A percentile compares a stretch with the other conserved stretches of the same genome.
These are phyloP conservation scores for Kwoniella heveanensis DNA, from an alignment of 768 basidiomycete species.

Conservation along the genomic window DNA sequence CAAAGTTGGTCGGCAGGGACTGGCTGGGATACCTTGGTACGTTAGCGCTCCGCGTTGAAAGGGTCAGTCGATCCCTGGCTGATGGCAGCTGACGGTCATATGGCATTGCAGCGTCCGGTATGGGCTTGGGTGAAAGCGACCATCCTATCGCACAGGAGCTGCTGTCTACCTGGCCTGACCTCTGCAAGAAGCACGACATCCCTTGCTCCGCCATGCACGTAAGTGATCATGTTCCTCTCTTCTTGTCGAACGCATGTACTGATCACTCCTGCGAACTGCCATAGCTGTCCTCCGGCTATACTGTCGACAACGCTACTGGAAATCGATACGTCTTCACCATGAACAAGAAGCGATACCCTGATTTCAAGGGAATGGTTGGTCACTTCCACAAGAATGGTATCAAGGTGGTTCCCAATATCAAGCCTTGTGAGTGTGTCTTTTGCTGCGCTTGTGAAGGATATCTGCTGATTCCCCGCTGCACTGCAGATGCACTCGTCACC, in stretches of 20 bases:
- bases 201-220: constrained; percentile 54
- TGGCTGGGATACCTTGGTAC: constrained; percentile 51
- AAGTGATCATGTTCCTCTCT: constrained; percentile 2
- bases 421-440: constrained; percentile 41
- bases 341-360: constrained; percentile 54
- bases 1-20: constrained; percentile 45
- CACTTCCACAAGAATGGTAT: constrained; percentile 52
- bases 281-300: constrained; percentile 54
- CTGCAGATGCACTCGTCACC: constrained; percentile 37
- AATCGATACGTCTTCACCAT: constrained; percentile 50
- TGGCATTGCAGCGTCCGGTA: constrained; percentile 32
- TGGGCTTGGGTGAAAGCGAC: constrained; percentile 54
- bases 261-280: too few species aligned
- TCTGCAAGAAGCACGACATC: constrained; percentile 53
- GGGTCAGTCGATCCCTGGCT: too few species aligned
- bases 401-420: constrained; percentile 54
- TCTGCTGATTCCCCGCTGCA: background rate
- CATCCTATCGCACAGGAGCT: constrained; percentile 51
- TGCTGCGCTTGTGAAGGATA: background rate
- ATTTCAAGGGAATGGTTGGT: constrained; percentile 49
- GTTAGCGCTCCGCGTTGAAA: too few species aligned
- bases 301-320: constrained; percentile 32
- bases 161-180: constrained; percentile 46
- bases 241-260: too few species aligned
- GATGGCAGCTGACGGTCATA: background rate